Base-by-base conservation (phyloP, 805 yeast species). In the Torulaspora quercuum region DNA sequence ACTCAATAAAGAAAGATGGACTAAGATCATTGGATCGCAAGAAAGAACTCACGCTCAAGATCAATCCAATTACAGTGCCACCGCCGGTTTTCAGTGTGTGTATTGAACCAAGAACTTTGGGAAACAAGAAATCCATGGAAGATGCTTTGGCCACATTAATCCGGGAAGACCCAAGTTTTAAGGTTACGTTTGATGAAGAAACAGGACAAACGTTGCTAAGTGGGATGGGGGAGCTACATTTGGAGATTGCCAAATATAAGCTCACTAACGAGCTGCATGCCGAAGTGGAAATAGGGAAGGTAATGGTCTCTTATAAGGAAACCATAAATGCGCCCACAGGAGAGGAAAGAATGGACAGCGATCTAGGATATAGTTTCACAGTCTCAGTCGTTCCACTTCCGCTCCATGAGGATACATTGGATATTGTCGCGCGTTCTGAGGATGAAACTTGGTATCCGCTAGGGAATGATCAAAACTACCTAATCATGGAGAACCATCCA, bases 161-260 rank as follows among this genome's bases (percentile, higher is more conserved):
- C n/a, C 70, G 82, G 35, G 97, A 92, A 54, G 98, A 92, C 53
- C 98, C 98, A 3, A 84, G 95, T 33, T 68, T 92, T 43, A 74
- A 76, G 19, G 72, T 86, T 6, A 62, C 75, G 3, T 72, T 69
- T 33, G 85, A 92, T 61, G 64, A 75, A 14, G 97, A 92, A 65
- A 81, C 94, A 27, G 92, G 92, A 62, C 95, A 92, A 63, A 92
- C 97, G 10, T 75, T 92, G 44, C 81, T 92, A 55, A 84, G 95
- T 39, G 98, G 98, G 49, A 89, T 90, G 96, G 98, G 98, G 44
- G 98, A 92, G 55, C 69, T 92, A 31, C 98, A 92, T 63, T 69
- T 92, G 33, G 97, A 92, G 49, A 88, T 92, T 47, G 83, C 92
- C 1, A 72, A 70, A 31, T 92, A 86, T 50, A 69, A 97, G 37